A percentile compares a stretch with the other conserved stretches of the same genome.
phyloP scores from a whole-genome alignment of 306 rosid species.

The Trifolium pratense region DNA sequence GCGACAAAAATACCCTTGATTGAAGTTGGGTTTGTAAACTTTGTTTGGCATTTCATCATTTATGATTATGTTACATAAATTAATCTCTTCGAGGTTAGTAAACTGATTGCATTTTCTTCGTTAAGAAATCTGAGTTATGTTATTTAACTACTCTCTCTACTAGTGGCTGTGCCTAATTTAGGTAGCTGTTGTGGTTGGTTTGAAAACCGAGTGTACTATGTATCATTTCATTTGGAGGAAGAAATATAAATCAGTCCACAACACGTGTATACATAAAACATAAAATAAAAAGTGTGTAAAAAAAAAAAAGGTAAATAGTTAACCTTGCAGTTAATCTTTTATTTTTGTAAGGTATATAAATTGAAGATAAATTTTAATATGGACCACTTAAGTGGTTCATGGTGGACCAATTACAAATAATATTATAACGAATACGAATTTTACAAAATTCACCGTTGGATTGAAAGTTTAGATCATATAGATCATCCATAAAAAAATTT shows the following conservation, averaged over 20 bases:
- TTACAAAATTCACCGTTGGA: too few relatives aligned
- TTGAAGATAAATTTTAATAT: too few relatives aligned
- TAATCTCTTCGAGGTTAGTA: constrained; percentile 35
- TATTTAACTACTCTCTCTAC: neutral
- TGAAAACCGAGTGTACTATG: neutral
- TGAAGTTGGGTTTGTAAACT: constrained; percentile 49
- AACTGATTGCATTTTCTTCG: constrained; percentile 7
- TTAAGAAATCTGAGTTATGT: neutral
- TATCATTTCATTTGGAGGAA: neutral
- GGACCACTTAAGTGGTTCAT: too few relatives aligned
- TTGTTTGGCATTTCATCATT: constrained; percentile 47
- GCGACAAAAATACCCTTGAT: constrained; percentile 88
- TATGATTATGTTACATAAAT: constrained; percentile 30
- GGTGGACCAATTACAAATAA: too few relatives aligned
- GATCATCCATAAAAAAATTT: too few relatives aligned
- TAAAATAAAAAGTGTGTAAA: too few relatives aligned
- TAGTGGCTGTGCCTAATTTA: constrained; percentile 24
- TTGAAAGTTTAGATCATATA: too few relatives aligned
- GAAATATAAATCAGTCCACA: neutral
- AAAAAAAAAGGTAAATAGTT: too few relatives aligned
- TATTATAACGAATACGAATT: too few relatives aligned
- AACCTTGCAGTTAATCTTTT: too few relatives aligned
- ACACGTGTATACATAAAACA: constrained; percentile 20
- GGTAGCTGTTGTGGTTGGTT: constrained; percentile 21
- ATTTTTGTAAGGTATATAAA: too few relatives aligned